Conservation (phyloP, 768 basidiomycete genomes). For the Rhodotorula taiwanensis region DNA sequence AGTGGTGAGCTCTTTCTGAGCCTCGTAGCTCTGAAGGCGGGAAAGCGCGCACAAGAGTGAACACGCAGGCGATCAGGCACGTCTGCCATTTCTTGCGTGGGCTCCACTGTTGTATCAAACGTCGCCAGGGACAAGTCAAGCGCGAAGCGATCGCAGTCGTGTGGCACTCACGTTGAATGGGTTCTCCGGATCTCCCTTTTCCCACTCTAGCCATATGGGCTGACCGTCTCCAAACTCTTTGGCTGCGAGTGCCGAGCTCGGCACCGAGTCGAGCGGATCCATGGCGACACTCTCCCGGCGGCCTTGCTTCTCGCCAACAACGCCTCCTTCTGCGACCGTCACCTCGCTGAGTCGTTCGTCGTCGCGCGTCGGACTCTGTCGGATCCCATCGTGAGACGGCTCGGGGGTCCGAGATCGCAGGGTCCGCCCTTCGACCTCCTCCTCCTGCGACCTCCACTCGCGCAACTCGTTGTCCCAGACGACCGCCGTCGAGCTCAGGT, state of each 20-base stretch:
- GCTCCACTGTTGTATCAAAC: constrained; percentile 14
- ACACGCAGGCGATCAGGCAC: constrained; percentile 9
- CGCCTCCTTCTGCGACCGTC: background rate
- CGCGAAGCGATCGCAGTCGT: too few species aligned
- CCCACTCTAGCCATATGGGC: constrained; percentile 28
- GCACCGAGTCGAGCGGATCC: too few species aligned
- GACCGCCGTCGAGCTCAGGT: constrained; percentile 16
- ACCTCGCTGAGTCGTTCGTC: background rate
- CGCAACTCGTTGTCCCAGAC: constrained; percentile 21
- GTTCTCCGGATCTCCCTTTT: constrained; percentile 18
- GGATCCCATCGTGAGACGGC: too few species aligned
- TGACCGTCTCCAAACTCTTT: constrained; percentile 2
- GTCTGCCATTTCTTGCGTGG: constrained; percentile 29
- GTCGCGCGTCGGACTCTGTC: background rate
- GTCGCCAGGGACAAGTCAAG: background rate
- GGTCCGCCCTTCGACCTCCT: background rate
- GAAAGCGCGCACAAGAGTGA: constrained; percentile 12
- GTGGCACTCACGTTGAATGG: constrained; percentile 28
- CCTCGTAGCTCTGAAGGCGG: background rate
- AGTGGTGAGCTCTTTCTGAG: background rate
- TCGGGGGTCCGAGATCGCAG: background rate
- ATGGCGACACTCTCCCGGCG: background rate
- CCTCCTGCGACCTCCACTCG: constrained; percentile 21
- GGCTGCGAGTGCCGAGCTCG: background rate
- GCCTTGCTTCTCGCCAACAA: background rate